phyloP scores from a whole-genome alignment of 495 filamentous ascomycete genomes.

The Tuber aestivum region DNA sequence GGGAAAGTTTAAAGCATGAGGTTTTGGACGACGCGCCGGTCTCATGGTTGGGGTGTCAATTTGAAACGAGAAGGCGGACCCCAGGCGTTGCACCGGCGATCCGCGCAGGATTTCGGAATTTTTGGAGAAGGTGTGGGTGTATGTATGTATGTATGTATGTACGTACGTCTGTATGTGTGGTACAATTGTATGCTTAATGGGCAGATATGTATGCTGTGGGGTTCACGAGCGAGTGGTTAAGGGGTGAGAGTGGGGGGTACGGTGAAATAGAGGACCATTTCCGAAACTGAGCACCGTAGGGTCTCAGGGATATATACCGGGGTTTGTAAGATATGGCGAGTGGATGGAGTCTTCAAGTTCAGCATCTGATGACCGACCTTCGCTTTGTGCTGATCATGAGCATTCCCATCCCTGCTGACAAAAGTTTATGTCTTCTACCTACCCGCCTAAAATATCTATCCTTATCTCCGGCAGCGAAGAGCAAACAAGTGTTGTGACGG shows the following conservation, averaged over 20 bases:
- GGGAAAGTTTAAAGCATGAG: not conserved
- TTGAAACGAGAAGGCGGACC: not conserved
- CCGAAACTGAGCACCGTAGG: not conserved
- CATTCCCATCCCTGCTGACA: not conserved
- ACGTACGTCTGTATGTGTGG: not conserved
- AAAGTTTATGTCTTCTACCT: not conserved
- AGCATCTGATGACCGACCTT: not conserved
- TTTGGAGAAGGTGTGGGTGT: not conserved
- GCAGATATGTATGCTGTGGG: not conserved
- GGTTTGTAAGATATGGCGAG: not conserved
- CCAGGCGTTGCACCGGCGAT: not conserved
- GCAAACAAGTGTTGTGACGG: not conserved
- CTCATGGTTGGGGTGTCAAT: not conserved
- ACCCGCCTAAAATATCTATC: not conserved
- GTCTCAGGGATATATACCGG: not conserved
- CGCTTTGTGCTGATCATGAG: not conserved
- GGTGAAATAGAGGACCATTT: not conserved
- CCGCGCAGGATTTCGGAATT: not conserved
- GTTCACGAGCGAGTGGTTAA: not conserved
- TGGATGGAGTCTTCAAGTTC: not conserved
- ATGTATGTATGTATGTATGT: not conserved
- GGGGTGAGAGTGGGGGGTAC: not conserved
- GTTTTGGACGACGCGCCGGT: not conserved
- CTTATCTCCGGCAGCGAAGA: not conserved
- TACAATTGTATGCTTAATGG: not conserved